Conservation (phyloP, 2,329 filamentous ascomycete genomes). For the Ceratocystiopsis brevicomis region DNA sequence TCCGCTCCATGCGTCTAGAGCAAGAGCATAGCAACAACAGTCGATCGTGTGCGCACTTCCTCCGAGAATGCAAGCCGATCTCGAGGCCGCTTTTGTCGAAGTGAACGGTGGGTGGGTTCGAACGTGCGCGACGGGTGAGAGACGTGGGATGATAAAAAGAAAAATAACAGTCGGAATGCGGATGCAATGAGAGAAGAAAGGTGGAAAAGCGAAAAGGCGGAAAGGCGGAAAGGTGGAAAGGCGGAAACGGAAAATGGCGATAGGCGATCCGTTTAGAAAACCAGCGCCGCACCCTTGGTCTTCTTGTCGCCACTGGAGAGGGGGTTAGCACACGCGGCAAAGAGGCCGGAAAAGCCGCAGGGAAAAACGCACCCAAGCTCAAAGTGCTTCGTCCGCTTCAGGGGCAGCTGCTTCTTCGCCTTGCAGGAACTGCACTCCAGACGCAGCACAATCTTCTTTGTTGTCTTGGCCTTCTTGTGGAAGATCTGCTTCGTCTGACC, state of each 20-base stretch:
- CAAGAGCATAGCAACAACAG: no score
- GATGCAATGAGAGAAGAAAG: neutral
- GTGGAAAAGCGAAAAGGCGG: neutral
- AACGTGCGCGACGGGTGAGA: no score
- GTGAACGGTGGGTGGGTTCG: no score
- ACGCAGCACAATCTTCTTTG: constrained; percentile 98
- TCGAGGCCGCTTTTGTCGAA: no score
- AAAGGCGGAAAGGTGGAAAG: constrained; percentile 3
- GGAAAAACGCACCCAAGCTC: constrained; percentile 69
- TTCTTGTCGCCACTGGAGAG: constrained; percentile 96
- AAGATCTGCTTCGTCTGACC: constrained; percentile 99
- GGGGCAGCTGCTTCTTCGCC: constrained; percentile 89
- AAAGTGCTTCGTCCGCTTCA: constrained; percentile 99
- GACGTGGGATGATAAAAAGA: neutral
- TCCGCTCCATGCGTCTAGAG: no score
- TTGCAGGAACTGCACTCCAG: constrained; percentile 97
- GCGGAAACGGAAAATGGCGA: constrained; percentile 1
- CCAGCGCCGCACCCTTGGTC: constrained; percentile 99
- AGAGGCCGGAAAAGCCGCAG: neutral
- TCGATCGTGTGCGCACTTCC: no score
- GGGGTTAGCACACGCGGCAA: constrained; percentile 12
- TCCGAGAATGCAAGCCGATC: no score
- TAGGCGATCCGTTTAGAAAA: constrained; percentile 59
- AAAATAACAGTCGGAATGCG: neutral
- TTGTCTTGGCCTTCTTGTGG: constrained; percentile 99